Base-by-base conservation (phyloP, 345 rosid species). In the Syzygium grande region DNA sequence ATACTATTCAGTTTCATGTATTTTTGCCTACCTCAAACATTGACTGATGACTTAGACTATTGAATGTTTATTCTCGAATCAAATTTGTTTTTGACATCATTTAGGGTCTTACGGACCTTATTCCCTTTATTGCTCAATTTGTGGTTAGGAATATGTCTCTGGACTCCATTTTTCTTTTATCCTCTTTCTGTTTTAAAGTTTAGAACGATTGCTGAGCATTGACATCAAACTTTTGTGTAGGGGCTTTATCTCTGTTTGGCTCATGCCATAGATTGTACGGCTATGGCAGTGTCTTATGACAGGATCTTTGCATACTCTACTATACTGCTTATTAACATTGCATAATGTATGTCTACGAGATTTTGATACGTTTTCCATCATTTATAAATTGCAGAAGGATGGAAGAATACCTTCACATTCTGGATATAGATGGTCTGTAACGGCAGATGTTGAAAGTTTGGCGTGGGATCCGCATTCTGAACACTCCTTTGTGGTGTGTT, bases 401-500 rank as follows among this genome's bases (percentile, higher is more conserved):
- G 96, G 93, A 51, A 94, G 96, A 91, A 88, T 87, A 79, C 95
- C 97, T 89, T 88, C 95, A 58, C 94, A 95, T 91, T 88, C 97
- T 11, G 99, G 96, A 88, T 93, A 92, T 87, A 95, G 91, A 89
- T 96, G 98, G 97, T 92, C 93, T 41, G 95, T 97, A 9, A 54
- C 90, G 87, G 92, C 97, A 87, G 97, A 97, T 87, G 95, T 96
- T 52, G 99, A 97, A 93, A 93, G 95, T 93, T 93, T 97, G 94
- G 95, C 95, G 22, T 97, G 99, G 99, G 94, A 97, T 95, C 99
- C 99, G 13, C 99, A 95, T 73, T 84, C 89, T 52, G 95, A 93
- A 84, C 93, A 94, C 89, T 93, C 94, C 51, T 97, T 96, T 92
- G 98, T 94, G 97, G 99, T 97, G 87, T 63, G 90, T 93, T 84